A percentile compares a stretch with the other conserved stretches of the same genome.
Conservation (phyloP, 1,284 basidiomycete species). For the Cutaneotrichosporon cutaneum region DNA sequence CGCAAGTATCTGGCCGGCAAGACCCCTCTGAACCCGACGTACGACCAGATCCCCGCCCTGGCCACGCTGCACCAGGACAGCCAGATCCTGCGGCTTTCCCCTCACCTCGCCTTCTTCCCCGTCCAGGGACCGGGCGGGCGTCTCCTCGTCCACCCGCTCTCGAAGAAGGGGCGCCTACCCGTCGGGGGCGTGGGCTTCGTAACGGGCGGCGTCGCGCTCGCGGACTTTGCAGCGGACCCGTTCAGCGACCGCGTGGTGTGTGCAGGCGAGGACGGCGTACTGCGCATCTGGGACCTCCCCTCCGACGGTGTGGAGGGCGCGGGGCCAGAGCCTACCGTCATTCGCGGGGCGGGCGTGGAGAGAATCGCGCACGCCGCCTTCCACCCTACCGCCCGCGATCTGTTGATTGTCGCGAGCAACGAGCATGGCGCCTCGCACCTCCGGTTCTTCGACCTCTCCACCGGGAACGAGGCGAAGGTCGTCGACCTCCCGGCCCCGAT, state of each 20-base stretch:
- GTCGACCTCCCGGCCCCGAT: conserved; percentile 33
- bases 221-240: conserved; percentile 52
- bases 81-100: conserved; percentile 45
- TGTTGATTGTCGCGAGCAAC: conserved; percentile 51
- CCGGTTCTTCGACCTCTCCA: conserved; percentile 46
- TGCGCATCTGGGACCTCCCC: conserved; percentile 49
- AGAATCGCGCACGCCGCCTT: conserved; percentile 50
- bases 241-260: conserved; percentile 46
- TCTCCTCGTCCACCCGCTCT: conserved; percentile 51
- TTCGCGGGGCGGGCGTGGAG: conserved; percentile 46
- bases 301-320: conserved; percentile 37
- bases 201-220: conserved; percentile 48
- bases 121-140: conserved; percentile 55
- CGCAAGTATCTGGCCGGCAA: conserved; percentile 54
- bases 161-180: conserved; percentile 50
- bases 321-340: conserved; percentile 36
- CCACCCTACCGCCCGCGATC: conserved; percentile 52
- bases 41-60: conserved; percentile 52
- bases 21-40: conserved; percentile 53
- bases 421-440: conserved; percentile 47
- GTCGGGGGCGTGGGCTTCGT: conserved; percentile 47
- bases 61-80: conserved; percentile 52
- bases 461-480: conserved; percentile 25
- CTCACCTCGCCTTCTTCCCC: conserved; percentile 51
- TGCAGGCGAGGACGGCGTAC: conserved; percentile 52